Base-by-base conservation (phyloP, 108 stramenopile species). In the Fragilariopsis cylindrus region DNA sequence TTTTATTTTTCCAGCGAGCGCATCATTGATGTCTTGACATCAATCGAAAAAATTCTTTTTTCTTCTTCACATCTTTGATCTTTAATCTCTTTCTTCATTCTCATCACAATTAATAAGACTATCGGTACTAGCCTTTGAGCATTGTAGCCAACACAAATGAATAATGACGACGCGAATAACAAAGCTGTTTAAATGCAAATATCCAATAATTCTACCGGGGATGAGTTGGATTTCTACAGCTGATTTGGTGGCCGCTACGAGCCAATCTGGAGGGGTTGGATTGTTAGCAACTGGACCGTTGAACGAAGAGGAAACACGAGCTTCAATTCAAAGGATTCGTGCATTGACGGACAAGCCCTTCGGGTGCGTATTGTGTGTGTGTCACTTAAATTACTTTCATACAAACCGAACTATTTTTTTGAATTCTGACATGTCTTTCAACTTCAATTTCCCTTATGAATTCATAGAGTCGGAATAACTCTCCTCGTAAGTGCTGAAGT, bases 201-300 rank as follows among this genome's bases (percentile, higher is more conserved):
- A 96, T 71, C 95, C 95, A 0, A 76, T 96, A 30, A 9, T 96
- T 11, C 83, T 92, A 4, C 92, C 95, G 7, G 92, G 92, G 12
- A 96, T 96, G 95, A 79, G 77, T 19, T 92, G 92, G 90, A 94
- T 96, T 39, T 90, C 88, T 3, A 82, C 72, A 58, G 87, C 92
- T 7, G 79, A 74, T 49, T 74, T 96, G 55, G 96, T 94, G 21
- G 90, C 96, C 45, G 93, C 96, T n/a, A 93, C 94, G n/a, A 90
- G 85, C 39, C 94, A 96, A 56, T 90, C 96, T 6, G 91, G 91
- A 3, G 92, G 92, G 5, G 74, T 89, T 18, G 96, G 96, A 1
- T 93, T 93, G 56, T 76, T 96, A 21, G 96, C 92, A 2, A 91
- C 91, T 4, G 95, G 95, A 16, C 92, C 95, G n/a, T 71, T 96